Evolutionary conservation across 1,139 yeast genomes (phyloP).

Genomic region (Wickerhamomyces sp.): DNA sequence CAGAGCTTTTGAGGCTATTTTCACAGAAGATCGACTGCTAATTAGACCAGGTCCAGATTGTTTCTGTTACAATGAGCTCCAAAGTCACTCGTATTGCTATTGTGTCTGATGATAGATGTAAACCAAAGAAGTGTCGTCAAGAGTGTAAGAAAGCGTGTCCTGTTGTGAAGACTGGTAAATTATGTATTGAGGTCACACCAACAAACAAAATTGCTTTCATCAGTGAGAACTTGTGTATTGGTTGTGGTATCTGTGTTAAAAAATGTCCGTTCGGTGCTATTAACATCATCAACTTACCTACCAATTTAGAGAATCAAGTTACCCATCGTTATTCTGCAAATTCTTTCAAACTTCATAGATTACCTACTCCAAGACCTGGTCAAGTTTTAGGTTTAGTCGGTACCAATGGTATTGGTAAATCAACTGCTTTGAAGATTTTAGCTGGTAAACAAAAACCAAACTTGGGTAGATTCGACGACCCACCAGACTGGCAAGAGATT

Average conservation of each 20-base stretch:
- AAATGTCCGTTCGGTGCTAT: conserved; percentile 98
- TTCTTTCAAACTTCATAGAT: conserved; percentile 92
- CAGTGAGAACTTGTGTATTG: conserved; percentile 93
- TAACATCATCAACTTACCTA: conserved; percentile 90
- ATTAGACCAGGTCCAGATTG: too few relatives aligned
- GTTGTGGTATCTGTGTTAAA: conserved; percentile 99
- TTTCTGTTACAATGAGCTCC: conserved; percentile 36
- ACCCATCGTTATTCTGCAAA: conserved; percentile 98
- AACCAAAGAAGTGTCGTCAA: conserved; percentile 97
- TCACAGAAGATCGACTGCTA: not conserved
- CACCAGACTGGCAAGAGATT: conserved; percentile 97
- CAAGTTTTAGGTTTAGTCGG: conserved; percentile 97
- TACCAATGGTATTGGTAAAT: conserved; percentile 98
- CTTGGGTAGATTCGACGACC: conserved; percentile 87
- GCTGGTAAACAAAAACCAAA: conserved; percentile 99
- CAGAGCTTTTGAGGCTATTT: not conserved
- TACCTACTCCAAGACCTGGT: conserved; percentile 98
- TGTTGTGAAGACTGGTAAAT: conserved; percentile 93
- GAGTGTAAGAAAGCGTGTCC: conserved; percentile 97
- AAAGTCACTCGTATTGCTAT: conserved; percentile 88
- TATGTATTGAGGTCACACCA: conserved; percentile 95
- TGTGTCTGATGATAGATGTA: conserved; percentile 89
- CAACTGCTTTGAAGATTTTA: conserved; percentile 94
- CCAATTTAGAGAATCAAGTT: conserved; percentile 85
- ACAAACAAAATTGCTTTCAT: conserved; percentile 89